Base-by-base conservation (phyloP, 768 basidiomycete genomes). In the Lentinula guzmanii region DNA sequence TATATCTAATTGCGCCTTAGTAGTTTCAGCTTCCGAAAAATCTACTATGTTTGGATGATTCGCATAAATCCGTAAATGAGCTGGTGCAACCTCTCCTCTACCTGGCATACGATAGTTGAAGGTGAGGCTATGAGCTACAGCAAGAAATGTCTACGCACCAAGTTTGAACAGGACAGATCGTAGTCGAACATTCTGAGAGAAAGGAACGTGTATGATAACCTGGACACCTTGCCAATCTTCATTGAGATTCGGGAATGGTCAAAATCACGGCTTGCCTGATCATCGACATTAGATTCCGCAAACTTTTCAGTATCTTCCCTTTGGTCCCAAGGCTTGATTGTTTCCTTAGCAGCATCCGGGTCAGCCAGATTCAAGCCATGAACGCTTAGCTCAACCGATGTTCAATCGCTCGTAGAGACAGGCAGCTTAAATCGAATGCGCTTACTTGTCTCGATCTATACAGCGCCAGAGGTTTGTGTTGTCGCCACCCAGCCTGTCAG, bases 291-390 rank as follows among this genome's bases (percentile, higher is more conserved):
- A 0, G 91, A 93, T 18, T 93, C 88, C 13, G 84, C 86, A 63
- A 76, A 93, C 64, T 77, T 79, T 3, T 72, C 73, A 10, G 82
- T 86, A 54, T 87, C 84, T 24, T 93, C 89, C 50, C 91, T 77
- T 65, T 89, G 79, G 60, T 87, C 81, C 92, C 92, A 94, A 2
- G 88, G 84, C 71, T 94, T 94, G 63, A 94, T 87, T 41, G 92
- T 72, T 13, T 76, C 82, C 64, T 84, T 86, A 1, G 91, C 92
- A 65, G 87, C 81, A 70, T 93, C 92, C 28, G 91, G 91, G n/a
- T 91, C 80, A 5, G 82, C 80, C 58, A 93, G 74, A 69, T 93
- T 93, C 67, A 93, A 74, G 43, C 92, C 92, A 69, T 93, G 80
- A 55, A 93, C 89, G 69, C 90, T 93, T 74, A 66, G 64, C 71